Conservation (phyloP, 164 flowering plant species). For the Taxillus chinensis region DNA sequence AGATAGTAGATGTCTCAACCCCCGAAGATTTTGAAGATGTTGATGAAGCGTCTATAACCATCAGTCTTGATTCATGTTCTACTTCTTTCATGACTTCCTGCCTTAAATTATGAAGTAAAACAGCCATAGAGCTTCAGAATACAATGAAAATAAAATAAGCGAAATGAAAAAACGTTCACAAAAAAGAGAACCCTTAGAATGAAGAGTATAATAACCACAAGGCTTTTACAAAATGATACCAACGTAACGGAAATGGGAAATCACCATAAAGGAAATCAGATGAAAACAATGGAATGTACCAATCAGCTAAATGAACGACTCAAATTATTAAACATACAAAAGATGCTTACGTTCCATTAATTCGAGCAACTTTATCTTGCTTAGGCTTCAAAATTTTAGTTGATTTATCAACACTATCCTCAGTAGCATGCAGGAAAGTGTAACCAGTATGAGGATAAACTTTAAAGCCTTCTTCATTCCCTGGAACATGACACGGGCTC, state of each 20-base stretch:
- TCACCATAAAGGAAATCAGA: too few species aligned
- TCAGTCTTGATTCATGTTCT: slow-evolving; percentile 10
- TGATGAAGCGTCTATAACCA: slow-evolving; percentile 11
- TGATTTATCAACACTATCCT: slow-evolving; percentile 15
- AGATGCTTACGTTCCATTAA: slow-evolving; percentile 36
- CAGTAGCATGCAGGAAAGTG: slow-evolving; percentile 7
- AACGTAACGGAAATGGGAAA: too few species aligned
- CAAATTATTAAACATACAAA: background rate
- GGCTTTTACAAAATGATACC: too few species aligned
- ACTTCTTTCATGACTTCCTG: slow-evolving; percentile 24
- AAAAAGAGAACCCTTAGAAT: background rate
- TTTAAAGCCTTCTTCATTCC: slow-evolving; percentile 7
- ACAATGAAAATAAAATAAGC: too few species aligned
- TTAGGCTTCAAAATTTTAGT: slow-evolving; percentile 15
- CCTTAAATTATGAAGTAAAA: slow-evolving; percentile 21
- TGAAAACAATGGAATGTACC: too few species aligned
- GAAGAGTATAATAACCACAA: too few species aligned
- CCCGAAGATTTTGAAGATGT: slow-evolving; percentile 17
- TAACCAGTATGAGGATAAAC: slow-evolving; percentile 10
- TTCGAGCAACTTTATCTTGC: slow-evolving; percentile 15
- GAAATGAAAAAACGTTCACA: too few species aligned
- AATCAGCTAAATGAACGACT: too few species aligned
- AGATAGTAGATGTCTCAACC: slow-evolving; percentile 15
- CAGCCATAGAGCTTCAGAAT: background rate
- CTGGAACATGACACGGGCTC: slow-evolving; percentile 14